A percentile compares a stretch with the other conserved stretches of the same genome.
phyloP scores from a whole-genome alignment of 352 stramenopile genomes.

The Phytopythium ostracodes region DNA sequence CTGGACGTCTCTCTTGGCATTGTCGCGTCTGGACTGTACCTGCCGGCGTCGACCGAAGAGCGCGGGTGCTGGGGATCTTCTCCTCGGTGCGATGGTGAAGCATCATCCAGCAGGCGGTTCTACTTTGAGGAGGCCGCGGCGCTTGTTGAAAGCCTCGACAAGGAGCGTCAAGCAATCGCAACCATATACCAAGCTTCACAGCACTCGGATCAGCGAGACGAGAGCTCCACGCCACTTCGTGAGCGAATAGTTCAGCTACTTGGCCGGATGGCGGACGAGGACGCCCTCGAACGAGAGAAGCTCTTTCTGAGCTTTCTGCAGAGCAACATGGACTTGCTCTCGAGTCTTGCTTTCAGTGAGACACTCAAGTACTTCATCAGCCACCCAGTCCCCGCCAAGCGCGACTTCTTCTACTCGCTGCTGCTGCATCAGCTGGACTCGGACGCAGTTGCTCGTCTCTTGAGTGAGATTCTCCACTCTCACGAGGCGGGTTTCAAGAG shows the following conservation, averaged over 20 bases:
- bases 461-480: constrained; percentile 23
- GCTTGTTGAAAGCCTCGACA: constrained; percentile 9
- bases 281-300: constrained; percentile 28
- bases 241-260: constrained; percentile 34
- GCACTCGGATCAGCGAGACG: constrained; percentile 5
- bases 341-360: constrained; percentile 23
- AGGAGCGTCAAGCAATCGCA: constrained; percentile 6
- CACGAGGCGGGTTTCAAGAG: constrained; percentile 29
- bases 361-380: constrained; percentile 35
- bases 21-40: constrained; percentile 46
- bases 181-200: neutral
- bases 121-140: constrained; percentile 48
- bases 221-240: constrained; percentile 12
- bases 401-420: constrained; percentile 31
- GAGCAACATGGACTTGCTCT: constrained; percentile 24
- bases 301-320: constrained; percentile 35
- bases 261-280: constrained; percentile 17
- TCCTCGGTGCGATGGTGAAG: neutral
- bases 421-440: constrained; percentile 25
- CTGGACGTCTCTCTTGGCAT: constrained; percentile 48
- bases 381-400: constrained; percentile 11
- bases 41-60: constrained; percentile 3
- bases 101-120: constrained; percentile 12
- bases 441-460: constrained; percentile 18
- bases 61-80: neutral